Percentiles rank a stretch among this genome's conserved stretches.
phyloP scores from a whole-genome alignment of 2,329 filamentous ascomycete species.

The Pseudogymnoascus sp. region DNA sequence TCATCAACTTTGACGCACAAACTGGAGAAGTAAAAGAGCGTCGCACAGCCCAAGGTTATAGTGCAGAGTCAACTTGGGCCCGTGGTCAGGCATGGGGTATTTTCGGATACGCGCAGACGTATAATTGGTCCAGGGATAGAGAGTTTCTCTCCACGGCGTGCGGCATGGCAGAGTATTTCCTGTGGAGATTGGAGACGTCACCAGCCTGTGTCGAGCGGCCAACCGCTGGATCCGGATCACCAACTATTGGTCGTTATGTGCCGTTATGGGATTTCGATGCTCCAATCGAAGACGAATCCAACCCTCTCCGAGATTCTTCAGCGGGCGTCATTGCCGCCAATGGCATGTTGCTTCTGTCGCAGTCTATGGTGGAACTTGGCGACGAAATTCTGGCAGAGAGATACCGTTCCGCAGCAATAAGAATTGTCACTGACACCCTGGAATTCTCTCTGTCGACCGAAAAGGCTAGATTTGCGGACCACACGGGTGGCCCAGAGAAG shows the following conservation, averaged over 20 bases:
- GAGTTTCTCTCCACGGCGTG: constrained; percentile 38
- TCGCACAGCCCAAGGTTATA: constrained; percentile 41
- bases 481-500: not conserved
- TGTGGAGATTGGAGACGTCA: constrained; percentile 31
- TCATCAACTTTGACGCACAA: constrained; percentile 39
- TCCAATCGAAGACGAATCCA: constrained; percentile 28
- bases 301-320: constrained; percentile 29
- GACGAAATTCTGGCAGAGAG: constrained; percentile 10
- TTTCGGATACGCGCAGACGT: constrained; percentile 34
- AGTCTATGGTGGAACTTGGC: constrained; percentile 23
- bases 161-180: constrained; percentile 41
- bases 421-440: constrained; percentile 19
- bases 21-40: constrained; percentile 38
- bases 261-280: constrained; percentile 44
- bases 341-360: constrained; percentile 33
- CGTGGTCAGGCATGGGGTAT: constrained; percentile 10
- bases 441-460: constrained; percentile 16
- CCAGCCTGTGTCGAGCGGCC: constrained; percentile 25
- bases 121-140: constrained; percentile 39
- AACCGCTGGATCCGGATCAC: not conserved
- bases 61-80: constrained; percentile 40
- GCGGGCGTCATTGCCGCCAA: constrained; percentile 36
- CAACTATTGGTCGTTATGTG: constrained; percentile 19
- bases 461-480: constrained; percentile 12
- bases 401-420: constrained; percentile 18